Percentiles rank a stretch among this genome's conserved stretches.
Evolutionary conservation across 1,284 basidiomycete genomes (phyloP).

Genomic region (Ceratobasidium sp.): DNA sequence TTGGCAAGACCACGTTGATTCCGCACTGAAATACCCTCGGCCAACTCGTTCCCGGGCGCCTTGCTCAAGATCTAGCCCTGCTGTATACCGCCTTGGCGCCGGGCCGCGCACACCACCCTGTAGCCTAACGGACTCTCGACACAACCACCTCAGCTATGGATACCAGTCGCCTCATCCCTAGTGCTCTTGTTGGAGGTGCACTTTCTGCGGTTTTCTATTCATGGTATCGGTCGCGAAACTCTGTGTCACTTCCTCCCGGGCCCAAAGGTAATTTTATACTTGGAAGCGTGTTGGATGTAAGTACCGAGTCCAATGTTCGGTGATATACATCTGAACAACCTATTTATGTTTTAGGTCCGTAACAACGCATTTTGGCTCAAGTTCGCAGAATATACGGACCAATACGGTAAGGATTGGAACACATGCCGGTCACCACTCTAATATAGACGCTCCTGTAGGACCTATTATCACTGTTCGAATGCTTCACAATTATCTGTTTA

Average conservation of each 20-base stretch:
- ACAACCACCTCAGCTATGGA: too few relatives aligned
- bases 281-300: conserved; percentile 23
- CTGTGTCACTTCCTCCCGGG: conserved; percentile 21
- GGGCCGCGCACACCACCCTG: too few relatives aligned
- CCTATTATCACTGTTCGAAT: conserved; percentile 28
- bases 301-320: neutral
- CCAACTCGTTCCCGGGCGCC: too few relatives aligned
- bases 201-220: conserved; percentile 20
- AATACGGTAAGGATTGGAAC: conserved; percentile 15
- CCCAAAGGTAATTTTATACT: conserved; percentile 18
- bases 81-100: too few relatives aligned
- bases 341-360: too few relatives aligned
- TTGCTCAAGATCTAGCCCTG: too few relatives aligned
- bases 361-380: conserved; percentile 29
- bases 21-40: too few relatives aligned
- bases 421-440: neutral
- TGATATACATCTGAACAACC: too few relatives aligned
- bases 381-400: conserved; percentile 22
- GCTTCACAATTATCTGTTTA: neutral
- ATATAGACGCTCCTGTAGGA: neutral
- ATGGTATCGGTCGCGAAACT: conserved; percentile 18
- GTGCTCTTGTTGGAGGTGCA: conserved; percentile 24
- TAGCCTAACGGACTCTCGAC: too few relatives aligned
- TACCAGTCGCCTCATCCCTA: too few relatives aligned
- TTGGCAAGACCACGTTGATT: too few relatives aligned